Conservation (phyloP, 345 rosid genomes). For the Citrus sp. region DNA sequence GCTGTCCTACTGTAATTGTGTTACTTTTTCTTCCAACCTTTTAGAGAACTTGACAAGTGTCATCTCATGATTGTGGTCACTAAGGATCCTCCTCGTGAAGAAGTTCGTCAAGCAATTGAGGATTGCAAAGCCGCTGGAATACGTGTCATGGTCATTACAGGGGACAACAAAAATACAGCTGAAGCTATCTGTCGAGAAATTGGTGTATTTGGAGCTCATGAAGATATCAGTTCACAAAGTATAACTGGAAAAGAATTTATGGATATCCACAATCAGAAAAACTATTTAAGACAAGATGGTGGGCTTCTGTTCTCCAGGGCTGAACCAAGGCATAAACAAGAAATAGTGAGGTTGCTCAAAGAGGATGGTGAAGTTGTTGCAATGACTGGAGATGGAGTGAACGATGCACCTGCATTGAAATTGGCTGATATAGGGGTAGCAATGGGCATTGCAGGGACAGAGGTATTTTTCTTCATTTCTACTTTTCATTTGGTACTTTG, state of each 20-base stretch:
- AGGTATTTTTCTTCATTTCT: conserved; percentile 40
- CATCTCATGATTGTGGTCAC: conserved; percentile 8
- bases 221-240: conserved; percentile 63
- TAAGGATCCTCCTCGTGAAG: conserved; percentile 97
- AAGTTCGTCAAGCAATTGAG: conserved; percentile 89
- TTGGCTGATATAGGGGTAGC: conserved; percentile 98
- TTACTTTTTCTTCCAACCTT: conserved; percentile 7
- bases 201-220: conserved; percentile 76
- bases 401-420: conserved; percentile 97
- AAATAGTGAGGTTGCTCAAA: conserved; percentile 93
- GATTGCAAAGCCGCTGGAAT: conserved; percentile 98
- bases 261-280: conserved; percentile 51
- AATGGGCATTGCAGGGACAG: conserved; percentile 97
- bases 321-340: conserved; percentile 97
- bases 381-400: conserved; percentile 99
- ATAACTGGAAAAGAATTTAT: conserved; percentile 81
- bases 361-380: conserved; percentile 99
- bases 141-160: conserved; percentile 94
- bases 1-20: neutral
- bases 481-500: neutral
- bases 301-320: conserved; percentile 94
- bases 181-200: conserved; percentile 95
- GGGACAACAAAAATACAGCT: conserved; percentile 93
- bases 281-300: conserved; percentile 63
- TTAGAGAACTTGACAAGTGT: conserved; percentile 6